phyloP scores from a whole-genome alignment of 2,329 filamentous ascomycete species.

The Monosporascus sp. region DNA sequence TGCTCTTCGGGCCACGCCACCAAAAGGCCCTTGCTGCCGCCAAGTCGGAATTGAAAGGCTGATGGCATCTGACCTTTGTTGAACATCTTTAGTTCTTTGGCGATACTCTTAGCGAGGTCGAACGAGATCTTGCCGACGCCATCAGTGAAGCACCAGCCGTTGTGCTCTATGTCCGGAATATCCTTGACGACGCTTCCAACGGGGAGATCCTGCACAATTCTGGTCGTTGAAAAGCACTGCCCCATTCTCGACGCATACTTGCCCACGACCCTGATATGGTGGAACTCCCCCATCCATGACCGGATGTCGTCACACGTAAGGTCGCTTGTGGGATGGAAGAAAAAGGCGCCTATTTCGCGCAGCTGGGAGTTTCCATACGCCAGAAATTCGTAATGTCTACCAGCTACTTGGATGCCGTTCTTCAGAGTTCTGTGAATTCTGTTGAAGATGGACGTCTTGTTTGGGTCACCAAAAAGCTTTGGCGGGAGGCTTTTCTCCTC shows the following conservation, averaged over 20 bases:
- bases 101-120: slow-evolving; percentile 69
- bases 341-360: slow-evolving; percentile 85
- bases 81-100: slow-evolving; percentile 60
- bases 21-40: slow-evolving; percentile 87
- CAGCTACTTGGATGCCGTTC: slow-evolving; percentile 78
- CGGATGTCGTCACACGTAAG: slow-evolving; percentile 73
- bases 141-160: slow-evolving; percentile 75
- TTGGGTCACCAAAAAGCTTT: no score
- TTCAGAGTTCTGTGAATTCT: slow-evolving; percentile 66
- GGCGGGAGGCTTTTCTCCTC: slow-evolving; percentile 59
- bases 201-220: slow-evolving; percentile 61
- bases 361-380: slow-evolving; percentile 96
- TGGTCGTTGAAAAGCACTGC: slow-evolving; percentile 93
- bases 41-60: slow-evolving; percentile 86
- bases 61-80: slow-evolving; percentile 60
- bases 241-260: slow-evolving; percentile 86
- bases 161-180: slow-evolving; percentile 66
- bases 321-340: slow-evolving; percentile 70
- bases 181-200: slow-evolving; percentile 51
- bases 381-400: slow-evolving; percentile 79
- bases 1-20: slow-evolving; percentile 60
- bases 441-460: slow-evolving; percentile 65
- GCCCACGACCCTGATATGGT: slow-evolving; percentile 74
- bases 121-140: slow-evolving; percentile 89
- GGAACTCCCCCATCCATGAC: slow-evolving; percentile 80